Evolutionary conservation across 768 basidiomycete species (phyloP).

Genomic region (Boletus pseudopeckii): DNA sequence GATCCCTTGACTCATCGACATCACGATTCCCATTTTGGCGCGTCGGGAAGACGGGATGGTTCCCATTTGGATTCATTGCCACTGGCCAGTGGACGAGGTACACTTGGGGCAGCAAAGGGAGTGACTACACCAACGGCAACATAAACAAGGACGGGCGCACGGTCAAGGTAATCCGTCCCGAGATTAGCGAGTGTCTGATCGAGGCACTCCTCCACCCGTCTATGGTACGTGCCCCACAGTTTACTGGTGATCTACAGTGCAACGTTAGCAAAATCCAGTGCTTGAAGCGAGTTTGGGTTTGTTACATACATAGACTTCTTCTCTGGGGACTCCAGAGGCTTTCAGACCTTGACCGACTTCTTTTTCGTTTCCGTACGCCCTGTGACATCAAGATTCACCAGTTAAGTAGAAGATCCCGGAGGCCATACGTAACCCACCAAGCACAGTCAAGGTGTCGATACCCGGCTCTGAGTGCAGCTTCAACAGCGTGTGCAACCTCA

Average conservation of each 20-base stretch:
- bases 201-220: constrained; percentile 68
- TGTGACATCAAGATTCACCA: constrained; percentile 18
- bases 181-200: constrained; percentile 74
- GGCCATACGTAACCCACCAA: constrained; percentile 29
- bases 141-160: constrained; percentile 38
- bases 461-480: constrained; percentile 70
- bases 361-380: constrained; percentile 75
- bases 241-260: constrained; percentile 62
- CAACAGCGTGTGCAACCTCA: constrained; percentile 69
- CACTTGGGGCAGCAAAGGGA: constrained; percentile 26
- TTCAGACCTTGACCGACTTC: constrained; percentile 81
- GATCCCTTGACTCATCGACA: constrained; percentile 60
- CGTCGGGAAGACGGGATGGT: constrained; percentile 54
- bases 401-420: constrained; percentile 8
- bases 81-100: constrained; percentile 83
- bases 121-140: not conserved
- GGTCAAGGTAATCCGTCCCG: constrained; percentile 82
- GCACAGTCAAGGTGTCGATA: constrained; percentile 80
- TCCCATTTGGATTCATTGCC: constrained; percentile 66
- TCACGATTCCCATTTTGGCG: constrained; percentile 65
- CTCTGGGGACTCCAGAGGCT: constrained; percentile 70
- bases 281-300: not conserved
- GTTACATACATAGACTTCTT: constrained; percentile 60
- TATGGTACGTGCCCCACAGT: constrained; percentile 66
- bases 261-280: not conserved